Base-by-base conservation (phyloP, 495 filamentous ascomycete genomes). In the Hypoxylon cercidicola region DNA sequence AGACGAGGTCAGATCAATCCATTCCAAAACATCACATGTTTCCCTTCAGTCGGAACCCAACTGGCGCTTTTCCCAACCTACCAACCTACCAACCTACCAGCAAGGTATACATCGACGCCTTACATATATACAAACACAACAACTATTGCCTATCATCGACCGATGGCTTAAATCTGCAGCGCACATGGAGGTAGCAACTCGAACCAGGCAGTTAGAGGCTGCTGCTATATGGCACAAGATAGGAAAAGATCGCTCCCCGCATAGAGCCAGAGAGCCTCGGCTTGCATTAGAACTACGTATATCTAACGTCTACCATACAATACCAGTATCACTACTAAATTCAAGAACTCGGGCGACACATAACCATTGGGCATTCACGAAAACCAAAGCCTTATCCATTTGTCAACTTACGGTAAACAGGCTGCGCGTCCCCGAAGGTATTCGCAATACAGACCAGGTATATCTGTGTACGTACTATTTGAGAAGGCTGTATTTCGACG, bases 21-120 rank as follows among this genome's bases (percentile, higher is more conserved):
- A 68, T 58, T 58, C 30, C 54, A 68, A 68, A 67, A 68, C 54
- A 62, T 39, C 48, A 40, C 55, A 55, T 44, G 65, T 68, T 68
- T 53, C 64, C 54, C 53, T 48, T 45, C 8, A 47, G 55, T 66
- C 45, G 49, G 62, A 50, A 49, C 40, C 45, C 19, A 45, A 55
- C 39, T 2, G n/a, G 13, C 7, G 1, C 25, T 28, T 28, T 28
- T 28, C 25, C 7, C 3, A 28, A 28, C 25, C 25, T 28, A 28
- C 25, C 25, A 3, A 28, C 25, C 25, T 28, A 28, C 25, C 25
- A 28, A 28, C 7, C 25, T 7, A 28, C 25, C 25, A 28, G 25
- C 25, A 3, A 28, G n/a, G n/a, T n/a, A n/a, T n/a, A n/a, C n/a
- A n/a, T 50, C 1, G 47, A 21, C 18, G n/a, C 21, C 3, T 3